Conservation (phyloP, 805 yeast genomes). For the Yarrowia sp. region DNA sequence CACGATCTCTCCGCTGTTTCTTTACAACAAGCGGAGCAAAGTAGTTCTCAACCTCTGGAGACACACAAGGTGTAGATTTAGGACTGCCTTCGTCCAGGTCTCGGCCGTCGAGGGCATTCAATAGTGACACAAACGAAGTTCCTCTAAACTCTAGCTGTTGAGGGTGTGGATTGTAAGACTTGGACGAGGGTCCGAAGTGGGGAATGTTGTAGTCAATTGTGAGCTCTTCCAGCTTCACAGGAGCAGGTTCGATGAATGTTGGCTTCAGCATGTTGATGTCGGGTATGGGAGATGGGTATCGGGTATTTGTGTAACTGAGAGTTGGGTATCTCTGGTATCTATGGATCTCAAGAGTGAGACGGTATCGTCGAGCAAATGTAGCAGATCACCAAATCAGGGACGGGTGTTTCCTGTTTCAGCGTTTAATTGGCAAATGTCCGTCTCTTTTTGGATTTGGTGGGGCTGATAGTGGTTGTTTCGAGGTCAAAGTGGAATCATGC, state of each 20-base stretch:
- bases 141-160: slow-evolving; percentile 17
- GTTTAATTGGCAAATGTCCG: slow-evolving; percentile 4
- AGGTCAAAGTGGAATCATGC: slow-evolving; percentile 21
- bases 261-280: slow-evolving; percentile 9
- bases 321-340: slow-evolving; percentile 22
- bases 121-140: slow-evolving; percentile 4
- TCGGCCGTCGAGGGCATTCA: slow-evolving; percentile 11
- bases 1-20: slow-evolving; percentile 20
- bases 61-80: slow-evolving; percentile 5
- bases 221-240: neutral
- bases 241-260: slow-evolving; percentile 1
- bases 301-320: slow-evolving; percentile 22
- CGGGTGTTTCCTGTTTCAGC: slow-evolving; percentile 28
- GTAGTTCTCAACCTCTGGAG: slow-evolving; percentile 15
- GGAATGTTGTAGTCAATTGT: slow-evolving; percentile 4
- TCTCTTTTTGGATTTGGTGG: slow-evolving; percentile 20
- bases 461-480: slow-evolving; percentile 24
- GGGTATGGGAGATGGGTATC: slow-evolving; percentile 8
- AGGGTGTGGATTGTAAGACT: slow-evolving; percentile 19
- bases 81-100: neutral
- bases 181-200: neutral
- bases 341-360: slow-evolving; percentile 4
- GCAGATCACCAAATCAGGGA: slow-evolving; percentile 28
- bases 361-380: slow-evolving; percentile 32
- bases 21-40: slow-evolving; percentile 8